These are phyloP conservation scores for Rutstroemia sp. DNA, from an alignment of 2,329 filamentous ascomycete species.

Conservation along the genomic window DNA sequence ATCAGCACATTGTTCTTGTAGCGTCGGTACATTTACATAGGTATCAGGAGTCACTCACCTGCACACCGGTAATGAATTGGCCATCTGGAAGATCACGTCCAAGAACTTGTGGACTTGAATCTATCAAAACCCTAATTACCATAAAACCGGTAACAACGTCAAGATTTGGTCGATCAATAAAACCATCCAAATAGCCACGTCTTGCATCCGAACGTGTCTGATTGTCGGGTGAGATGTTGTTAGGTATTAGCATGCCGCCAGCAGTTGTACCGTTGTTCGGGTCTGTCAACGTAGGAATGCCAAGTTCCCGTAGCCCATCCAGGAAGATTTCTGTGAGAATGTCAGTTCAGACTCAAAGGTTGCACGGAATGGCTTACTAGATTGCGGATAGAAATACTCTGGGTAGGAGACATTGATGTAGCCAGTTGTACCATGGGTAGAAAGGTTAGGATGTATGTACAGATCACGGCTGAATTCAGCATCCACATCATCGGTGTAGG, in stretches of 20 bases:
- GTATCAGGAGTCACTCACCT: conserved; percentile 26
- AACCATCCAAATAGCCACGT: conserved; percentile 34
- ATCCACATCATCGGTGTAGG: conserved; percentile 27
- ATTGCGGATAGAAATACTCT: conserved; percentile 34
- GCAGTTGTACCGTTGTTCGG: conserved; percentile 32
- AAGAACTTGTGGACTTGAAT: conserved; percentile 4
- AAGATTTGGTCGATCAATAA: conserved; percentile 32
- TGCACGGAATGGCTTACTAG: conserved; percentile 25
- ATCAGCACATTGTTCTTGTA: background rate
- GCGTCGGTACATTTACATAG: background rate
- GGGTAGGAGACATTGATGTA: conserved; percentile 35
- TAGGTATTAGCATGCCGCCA: conserved; percentile 33
- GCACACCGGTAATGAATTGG: conserved; percentile 30
- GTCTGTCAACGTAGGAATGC: conserved; percentile 31
- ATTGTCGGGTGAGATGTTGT: conserved; percentile 32
- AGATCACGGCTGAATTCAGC: conserved; percentile 18
- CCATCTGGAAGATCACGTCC: conserved; percentile 9
- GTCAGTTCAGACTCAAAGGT: background rate
- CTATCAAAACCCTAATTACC: conserved; percentile 32
- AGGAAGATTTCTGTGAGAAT: conserved; percentile 31
- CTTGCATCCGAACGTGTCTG: conserved; percentile 36
- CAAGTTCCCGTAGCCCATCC: conserved; percentile 32
- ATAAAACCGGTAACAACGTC: conserved; percentile 34
- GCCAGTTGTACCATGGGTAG: conserved; percentile 30
- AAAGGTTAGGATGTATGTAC: conserved; percentile 25